Percentiles rank a stretch among this genome's conserved stretches.
Evolutionary conservation across 1,284 basidiomycete genomes (phyloP).

Genomic region (Cutaneotrichosporon sp.): DNA sequence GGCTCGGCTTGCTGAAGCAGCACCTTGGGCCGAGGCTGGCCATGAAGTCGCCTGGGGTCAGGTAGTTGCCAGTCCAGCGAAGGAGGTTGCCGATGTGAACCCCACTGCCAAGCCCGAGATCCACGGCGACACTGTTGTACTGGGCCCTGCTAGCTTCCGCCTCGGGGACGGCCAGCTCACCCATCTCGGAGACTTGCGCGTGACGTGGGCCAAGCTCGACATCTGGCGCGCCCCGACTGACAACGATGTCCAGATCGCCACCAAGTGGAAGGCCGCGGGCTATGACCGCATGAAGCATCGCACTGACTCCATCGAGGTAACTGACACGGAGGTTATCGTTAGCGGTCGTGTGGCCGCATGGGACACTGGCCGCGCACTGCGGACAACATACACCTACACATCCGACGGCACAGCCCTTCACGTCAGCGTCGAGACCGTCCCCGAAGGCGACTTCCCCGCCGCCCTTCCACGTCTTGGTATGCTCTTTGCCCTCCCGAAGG

Average conservation of each 20-base stretch:
- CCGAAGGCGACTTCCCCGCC: constrained; percentile 19
- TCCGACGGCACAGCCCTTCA: constrained; percentile 1
- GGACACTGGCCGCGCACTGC: constrained; percentile 14
- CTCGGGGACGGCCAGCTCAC: constrained; percentile 9
- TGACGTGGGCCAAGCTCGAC: constrained; percentile 6
- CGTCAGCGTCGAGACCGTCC: constrained; percentile 9
- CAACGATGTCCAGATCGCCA: constrained; percentile 13
- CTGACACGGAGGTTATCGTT: constrained; percentile 10
- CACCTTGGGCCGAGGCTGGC: constrained; percentile 15
- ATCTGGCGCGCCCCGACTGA: constrained; percentile 27
- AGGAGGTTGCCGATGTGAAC: too few relatives aligned
- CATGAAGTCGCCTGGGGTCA: constrained; percentile 25
- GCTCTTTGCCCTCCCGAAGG: constrained; percentile 9
- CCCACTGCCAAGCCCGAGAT: not conserved
- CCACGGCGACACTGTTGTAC: not conserved
- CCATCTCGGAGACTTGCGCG: constrained; percentile 5
- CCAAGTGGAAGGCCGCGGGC: constrained; percentile 9
- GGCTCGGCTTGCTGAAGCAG: constrained; percentile 1
- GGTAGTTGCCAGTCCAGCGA: not conserved
- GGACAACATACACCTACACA: constrained; percentile 17
- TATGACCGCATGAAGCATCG: constrained; percentile 21
- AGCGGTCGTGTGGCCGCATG: constrained; percentile 14
- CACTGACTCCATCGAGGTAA: constrained; percentile 10
- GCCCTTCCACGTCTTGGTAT: constrained; percentile 21
- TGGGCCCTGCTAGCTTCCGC: constrained; percentile 18